Conservation (phyloP, 2,329 filamentous ascomycete species). For the Calonectria fujianensis region DNA sequence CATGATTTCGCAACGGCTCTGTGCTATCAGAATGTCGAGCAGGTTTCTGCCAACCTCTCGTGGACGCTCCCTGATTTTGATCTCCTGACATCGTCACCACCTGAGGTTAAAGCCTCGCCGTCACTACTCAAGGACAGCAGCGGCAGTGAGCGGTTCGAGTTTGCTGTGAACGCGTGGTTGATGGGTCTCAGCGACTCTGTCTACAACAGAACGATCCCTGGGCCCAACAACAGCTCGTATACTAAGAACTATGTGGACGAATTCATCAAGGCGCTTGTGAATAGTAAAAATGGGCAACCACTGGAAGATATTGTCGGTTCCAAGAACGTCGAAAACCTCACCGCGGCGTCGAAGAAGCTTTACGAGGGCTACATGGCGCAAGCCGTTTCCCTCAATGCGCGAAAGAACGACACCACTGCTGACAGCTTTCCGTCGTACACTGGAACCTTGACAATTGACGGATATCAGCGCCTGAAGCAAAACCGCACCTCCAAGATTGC, state of each 20-base stretch:
- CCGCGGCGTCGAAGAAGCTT: constrained; percentile 41
- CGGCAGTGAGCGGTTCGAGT: constrained; percentile 45
- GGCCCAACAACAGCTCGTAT: constrained; percentile 36
- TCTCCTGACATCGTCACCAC: constrained; percentile 37
- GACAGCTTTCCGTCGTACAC: constrained; percentile 38
- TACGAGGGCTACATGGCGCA: constrained; percentile 56
- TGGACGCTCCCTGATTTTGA: constrained; percentile 47
- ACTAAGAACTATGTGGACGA: constrained; percentile 46
- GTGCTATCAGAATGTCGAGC: constrained; percentile 52
- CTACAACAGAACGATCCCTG: constrained; percentile 44
- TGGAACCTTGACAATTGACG: constrained; percentile 35
- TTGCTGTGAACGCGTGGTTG: constrained; percentile 48
- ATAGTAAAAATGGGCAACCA: constrained; percentile 37
- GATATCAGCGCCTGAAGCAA: constrained; percentile 49
- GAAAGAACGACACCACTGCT: constrained; percentile 33
- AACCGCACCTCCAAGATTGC: constrained; percentile 54
- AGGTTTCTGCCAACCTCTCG: constrained; percentile 49
- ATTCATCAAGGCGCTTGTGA: constrained; percentile 47
- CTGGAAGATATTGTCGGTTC: constrained; percentile 44
- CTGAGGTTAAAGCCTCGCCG: constrained; percentile 39
- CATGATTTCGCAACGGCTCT: constrained; percentile 49
- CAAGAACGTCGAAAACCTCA: constrained; percentile 42
- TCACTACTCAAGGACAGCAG: constrained; percentile 30
- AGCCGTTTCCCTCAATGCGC: constrained; percentile 54
- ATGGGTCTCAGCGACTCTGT: constrained; percentile 44